Conservation (phyloP, 2,329 filamentous ascomycete species). For the Parastagonospora avenae region DNA sequence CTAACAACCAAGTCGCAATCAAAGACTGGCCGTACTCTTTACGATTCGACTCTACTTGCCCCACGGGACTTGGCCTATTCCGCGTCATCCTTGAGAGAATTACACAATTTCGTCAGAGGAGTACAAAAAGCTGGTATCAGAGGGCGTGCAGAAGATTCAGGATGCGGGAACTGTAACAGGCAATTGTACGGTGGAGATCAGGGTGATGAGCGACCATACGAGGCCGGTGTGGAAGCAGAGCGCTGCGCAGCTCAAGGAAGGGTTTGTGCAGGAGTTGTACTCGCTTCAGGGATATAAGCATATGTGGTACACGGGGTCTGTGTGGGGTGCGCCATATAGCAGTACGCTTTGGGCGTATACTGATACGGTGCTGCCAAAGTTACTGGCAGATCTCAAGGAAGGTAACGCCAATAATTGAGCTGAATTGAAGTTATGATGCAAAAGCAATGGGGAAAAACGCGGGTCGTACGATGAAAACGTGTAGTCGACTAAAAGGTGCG, state of each 20-base stretch:
- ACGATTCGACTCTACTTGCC: slow-evolving; percentile 25
- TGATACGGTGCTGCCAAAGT: slow-evolving; percentile 19
- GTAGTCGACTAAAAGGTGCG: too few relatives aligned
- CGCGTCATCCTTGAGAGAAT: slow-evolving; percentile 21
- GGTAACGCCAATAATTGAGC: not conserved
- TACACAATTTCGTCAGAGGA: slow-evolving; percentile 8
- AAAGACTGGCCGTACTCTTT: slow-evolving; percentile 22
- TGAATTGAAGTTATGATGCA: too few relatives aligned
- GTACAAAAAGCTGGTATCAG: slow-evolving; percentile 7
- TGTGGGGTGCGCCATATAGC: slow-evolving; percentile 22
- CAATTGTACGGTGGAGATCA: slow-evolving; percentile 13
- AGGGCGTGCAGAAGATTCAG: slow-evolving; percentile 8
- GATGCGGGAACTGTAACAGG: slow-evolving; percentile 10
- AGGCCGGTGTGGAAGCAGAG: slow-evolving; percentile 14
- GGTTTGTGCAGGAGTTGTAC: slow-evolving; percentile 28
- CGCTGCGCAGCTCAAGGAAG: slow-evolving; percentile 10
- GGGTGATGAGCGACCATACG: slow-evolving; percentile 21
- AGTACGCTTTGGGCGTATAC: slow-evolving; percentile 28
- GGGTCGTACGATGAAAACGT: too few relatives aligned
- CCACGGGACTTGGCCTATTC: slow-evolving; percentile 14
- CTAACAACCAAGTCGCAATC: slow-evolving; percentile 17
- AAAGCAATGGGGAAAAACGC: too few relatives aligned
- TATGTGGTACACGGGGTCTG: slow-evolving; percentile 28
- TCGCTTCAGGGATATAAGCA: slow-evolving; percentile 20
- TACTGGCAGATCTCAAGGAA: slow-evolving; percentile 9